Base-by-base conservation (phyloP, 306 rosid genomes). In the Arachis stenosperma region DNA sequence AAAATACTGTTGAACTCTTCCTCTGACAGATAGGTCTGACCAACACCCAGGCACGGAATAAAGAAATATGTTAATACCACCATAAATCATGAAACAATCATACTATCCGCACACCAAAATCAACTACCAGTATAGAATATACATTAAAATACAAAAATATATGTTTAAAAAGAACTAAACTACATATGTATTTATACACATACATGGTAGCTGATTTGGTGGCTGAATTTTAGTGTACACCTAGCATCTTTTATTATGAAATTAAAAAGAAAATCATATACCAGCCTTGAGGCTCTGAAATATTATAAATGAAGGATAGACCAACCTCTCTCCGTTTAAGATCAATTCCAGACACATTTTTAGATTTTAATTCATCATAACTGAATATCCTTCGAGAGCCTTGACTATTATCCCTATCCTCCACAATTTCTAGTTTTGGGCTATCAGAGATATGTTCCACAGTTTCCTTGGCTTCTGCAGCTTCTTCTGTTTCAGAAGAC, bases 11-110 rank as follows among this genome's bases (percentile, higher is more conserved):
- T 65, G 73, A 94, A 94, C 65, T 91, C 98, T 55, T 88, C 90
- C 0, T 86, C 96, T 4, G 98, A 89, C 69, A 94, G 90, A 80
- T 89, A 91, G n/a, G 97, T 87, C 98, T 94, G 81, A 13, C 54
- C 67, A 64, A 67, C 50, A 46, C 9, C 9, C 13, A 70, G 6
- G 48, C 6, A 9, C 43, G 55, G 37, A 82, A 65, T 57, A 73
- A 63, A 51, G n/a, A 46, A 72, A 59, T 7, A 51, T 10, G 44
- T 58, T 42, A 61, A 61, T 39, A 47, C 59, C 27, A 60, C 67
- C 53, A 57, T 66, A 42, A 30, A 6, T 13, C 77, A 78, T 29
- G 39, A 30, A 61, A 68, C 29, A 22, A 22, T 22, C 27, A 22
- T 22, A 22, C 27, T 22, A 22, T 22, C 1, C 27, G 27, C 1